Base-by-base conservation (phyloP, 2,329 filamentous ascomycete species). In the Xylariaceae sp. region DNA sequence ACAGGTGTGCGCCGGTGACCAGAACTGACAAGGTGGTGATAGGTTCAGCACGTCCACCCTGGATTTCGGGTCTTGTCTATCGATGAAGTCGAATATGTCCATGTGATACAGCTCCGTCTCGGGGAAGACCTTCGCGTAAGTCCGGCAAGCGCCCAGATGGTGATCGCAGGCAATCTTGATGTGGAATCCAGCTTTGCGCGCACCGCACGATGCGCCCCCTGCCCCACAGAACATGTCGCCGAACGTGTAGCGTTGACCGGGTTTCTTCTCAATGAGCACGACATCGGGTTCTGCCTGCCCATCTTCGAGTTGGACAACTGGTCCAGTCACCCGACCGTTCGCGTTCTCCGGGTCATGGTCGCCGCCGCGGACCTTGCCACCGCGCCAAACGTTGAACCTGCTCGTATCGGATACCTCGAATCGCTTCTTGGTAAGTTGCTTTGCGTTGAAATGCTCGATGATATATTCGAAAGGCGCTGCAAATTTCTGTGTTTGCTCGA, bases 21-120 rank as follows among this genome's bases (percentile, higher is more conserved):
- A 92, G 1, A 81, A 84, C 65, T 93, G 89, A 58, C 91, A 95
- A 0, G 90, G 90, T 0, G 89, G 89, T 0, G 88, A 91, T 0
- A 92, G 73, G 64, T 95, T 90, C 0, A 90, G 74, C 1, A 93
- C 75, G 65, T 94, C 89, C 0, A 87, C 82, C 3, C 76, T 75
- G 7, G 78, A 63, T 2, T 72, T 69, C 0, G 73, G 64, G 0
- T 66, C 51, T 4, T 67, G 60, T 0, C 44, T 37, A 8, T 67
- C 68, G 34, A 85, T 74, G 54, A 88, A 85, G 1, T 80, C 71
- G 39, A 78, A 74, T 0, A 82, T 73, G 0, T 79, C 73, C 61
- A 75, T 74, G 4, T 78, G 66, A 51, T 81, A 79, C 0, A 88
- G 75, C 0, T 76, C 70, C 0, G 77, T 73, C 0, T 77, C 70